These are phyloP conservation scores for Boletus edulis DNA, from an alignment of 768 basidiomycete genomes.

Conservation along the genomic window DNA sequence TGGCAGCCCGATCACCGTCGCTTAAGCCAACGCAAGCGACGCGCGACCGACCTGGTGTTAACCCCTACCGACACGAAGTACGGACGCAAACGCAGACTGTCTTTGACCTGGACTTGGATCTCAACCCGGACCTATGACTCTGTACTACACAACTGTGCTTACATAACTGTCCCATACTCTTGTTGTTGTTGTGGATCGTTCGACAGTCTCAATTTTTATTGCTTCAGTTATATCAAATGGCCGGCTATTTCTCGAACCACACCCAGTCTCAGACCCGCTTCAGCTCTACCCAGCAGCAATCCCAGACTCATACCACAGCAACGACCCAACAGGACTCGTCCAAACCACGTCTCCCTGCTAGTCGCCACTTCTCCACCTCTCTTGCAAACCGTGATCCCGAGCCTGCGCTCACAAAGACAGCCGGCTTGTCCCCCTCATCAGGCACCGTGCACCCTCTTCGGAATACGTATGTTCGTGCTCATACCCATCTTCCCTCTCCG, in stretches of 20 bases:
- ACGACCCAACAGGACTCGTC: slow-evolving; percentile 17
- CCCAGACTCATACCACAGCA: slow-evolving; percentile 10
- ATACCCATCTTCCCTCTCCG: slow-evolving; percentile 10
- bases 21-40: slow-evolving; percentile 49
- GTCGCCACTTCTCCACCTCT: slow-evolving; percentile 74
- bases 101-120: slow-evolving; percentile 80
- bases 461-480: slow-evolving; percentile 76
- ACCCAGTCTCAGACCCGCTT: slow-evolving; percentile 66
- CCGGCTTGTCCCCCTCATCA: slow-evolving; percentile 21
- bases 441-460: slow-evolving; percentile 66
- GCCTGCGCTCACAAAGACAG: slow-evolving; percentile 40
- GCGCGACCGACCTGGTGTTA: slow-evolving; percentile 51
- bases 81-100: slow-evolving; percentile 57
- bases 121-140: slow-evolving; percentile 73
- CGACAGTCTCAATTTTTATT: slow-evolving; percentile 17
- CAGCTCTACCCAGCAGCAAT: slow-evolving; percentile 44
- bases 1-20: slow-evolving; percentile 58
- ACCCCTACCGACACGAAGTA: slow-evolving; percentile 71
- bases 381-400: slow-evolving; percentile 39
- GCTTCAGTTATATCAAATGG: slow-evolving; percentile 42
- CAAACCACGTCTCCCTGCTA: slow-evolving; percentile 53
- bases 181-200: no score
- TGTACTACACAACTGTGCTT: slow-evolving; percentile 12
- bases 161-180: slow-evolving; percentile 13
- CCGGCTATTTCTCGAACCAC: slow-evolving; percentile 83